Base-by-base conservation (phyloP, 2,329 filamentous ascomycete genomes). In the Colletotrichum navitas region DNA sequence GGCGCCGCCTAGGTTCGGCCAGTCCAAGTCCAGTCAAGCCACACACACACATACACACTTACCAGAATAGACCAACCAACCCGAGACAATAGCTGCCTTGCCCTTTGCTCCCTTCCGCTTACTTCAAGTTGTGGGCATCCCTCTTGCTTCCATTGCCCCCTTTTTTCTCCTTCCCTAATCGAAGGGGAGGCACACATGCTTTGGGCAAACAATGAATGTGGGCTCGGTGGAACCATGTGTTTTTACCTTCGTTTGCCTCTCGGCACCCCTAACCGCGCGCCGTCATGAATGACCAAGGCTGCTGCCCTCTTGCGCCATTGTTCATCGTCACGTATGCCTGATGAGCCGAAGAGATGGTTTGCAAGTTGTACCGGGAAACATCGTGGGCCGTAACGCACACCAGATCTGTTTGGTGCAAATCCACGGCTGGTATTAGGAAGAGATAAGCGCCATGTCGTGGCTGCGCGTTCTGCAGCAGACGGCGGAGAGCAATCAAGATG, bases 21-120 rank as follows among this genome's bases (percentile, higher is more conserved):
- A 39, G 59, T 16, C 32, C 59, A 18, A 51, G 45, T 39, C 45
- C 59, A 51, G 59, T 34, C 24, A 32, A 26, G 41, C 41, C 41
- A 29, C 58, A 29, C 41, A 29, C 29, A 29, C 29, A 29, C 29
- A 29, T 4, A 29, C 29, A 29, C 29, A 29, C 29, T 2, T 4
- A 2, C 41, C 58, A 26, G 41, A 43, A 32, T 21, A 32, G 11
- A 12, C 56, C 39, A 60, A 59, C 56, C 56, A 59, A 39, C 26
- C 24, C 56, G 18, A 43, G 36, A 45, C 56, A 21, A 18, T 5
- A 3, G 39, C 12, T 16, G 39, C 24, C 26, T 39, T 59, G 18
- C 24, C 41, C 56, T 59, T 59, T 45, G 16, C 36, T 59, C 39
- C 39, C 56, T 60, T 60, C 39, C 11, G n/a, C 56, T 32, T 29